Conservation (phyloP, 2,329 filamentous ascomycete species). For the Diaporthe vexans region DNA sequence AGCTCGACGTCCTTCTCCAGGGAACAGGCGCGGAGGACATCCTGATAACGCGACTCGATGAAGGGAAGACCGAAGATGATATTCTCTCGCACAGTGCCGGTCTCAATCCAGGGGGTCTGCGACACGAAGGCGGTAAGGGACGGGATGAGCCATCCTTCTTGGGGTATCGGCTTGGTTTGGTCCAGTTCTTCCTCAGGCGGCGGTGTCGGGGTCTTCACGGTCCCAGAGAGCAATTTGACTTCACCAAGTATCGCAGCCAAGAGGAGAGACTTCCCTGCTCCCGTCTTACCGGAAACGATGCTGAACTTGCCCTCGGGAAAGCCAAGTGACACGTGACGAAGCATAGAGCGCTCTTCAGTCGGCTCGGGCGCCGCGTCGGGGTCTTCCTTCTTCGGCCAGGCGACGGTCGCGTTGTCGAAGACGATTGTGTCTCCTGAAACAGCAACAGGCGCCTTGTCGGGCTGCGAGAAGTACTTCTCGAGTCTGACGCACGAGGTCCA, state of each 20-base stretch:
- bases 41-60: constrained; percentile 57
- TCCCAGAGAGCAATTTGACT: constrained; percentile 53
- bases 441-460: constrained; percentile 49
- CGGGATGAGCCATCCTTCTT: constrained; percentile 52
- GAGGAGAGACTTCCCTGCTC: constrained; percentile 56
- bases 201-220: constrained; percentile 47
- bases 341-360: constrained; percentile 49
- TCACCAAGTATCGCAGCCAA: constrained; percentile 57
- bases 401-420: constrained; percentile 51
- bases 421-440: constrained; percentile 46
- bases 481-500: constrained; percentile 53
- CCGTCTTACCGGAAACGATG: constrained; percentile 55
- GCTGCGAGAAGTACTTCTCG: constrained; percentile 52
- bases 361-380: constrained; percentile 37
- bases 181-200: constrained; percentile 46
- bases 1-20: constrained; percentile 59
- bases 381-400: constrained; percentile 52
- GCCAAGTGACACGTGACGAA: constrained; percentile 50
- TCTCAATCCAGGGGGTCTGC: constrained; percentile 63
- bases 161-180: constrained; percentile 43
- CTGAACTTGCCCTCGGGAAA: constrained; percentile 53
- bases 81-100: constrained; percentile 60
- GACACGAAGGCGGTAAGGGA: constrained; percentile 59
- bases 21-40: constrained; percentile 61
- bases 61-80: constrained; percentile 60